Conservation (phyloP, 345 rosid genomes). For the Acer campestre region DNA sequence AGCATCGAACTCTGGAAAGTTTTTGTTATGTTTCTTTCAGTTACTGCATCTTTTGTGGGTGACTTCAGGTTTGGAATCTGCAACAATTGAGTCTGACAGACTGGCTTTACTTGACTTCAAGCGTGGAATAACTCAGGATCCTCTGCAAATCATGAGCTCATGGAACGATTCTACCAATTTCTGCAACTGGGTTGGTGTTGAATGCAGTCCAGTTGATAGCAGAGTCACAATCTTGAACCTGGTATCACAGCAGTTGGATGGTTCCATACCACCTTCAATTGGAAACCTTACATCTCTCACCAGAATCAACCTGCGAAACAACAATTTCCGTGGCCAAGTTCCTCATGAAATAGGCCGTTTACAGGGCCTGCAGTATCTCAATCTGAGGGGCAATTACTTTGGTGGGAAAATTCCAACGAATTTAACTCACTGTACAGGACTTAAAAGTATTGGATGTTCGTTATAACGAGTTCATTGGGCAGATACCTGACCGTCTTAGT, state of each 20-base stretch:
- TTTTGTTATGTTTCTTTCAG: neutral
- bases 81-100: neutral
- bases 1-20: neutral
- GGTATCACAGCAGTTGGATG: neutral
- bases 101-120: slow-evolving; percentile 1
- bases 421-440: slow-evolving; percentile 12
- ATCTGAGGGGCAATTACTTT: slow-evolving; percentile 16
- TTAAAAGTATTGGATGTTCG: neutral
- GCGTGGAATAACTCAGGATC: neutral
- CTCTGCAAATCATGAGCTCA: slow-evolving; percentile 11
- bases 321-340: slow-evolving; percentile 21
- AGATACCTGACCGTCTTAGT: slow-evolving; percentile 9
- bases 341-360: slow-evolving; percentile 23
- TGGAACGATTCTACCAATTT: slow-evolving; percentile 13
- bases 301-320: slow-evolving; percentile 14
- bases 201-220: neutral
- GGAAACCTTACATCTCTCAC: slow-evolving; percentile 30
- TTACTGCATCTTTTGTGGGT: neutral
- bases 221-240: neutral
- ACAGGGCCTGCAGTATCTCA: slow-evolving; percentile 14
- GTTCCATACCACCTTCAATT: slow-evolving; percentile 24
- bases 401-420: slow-evolving; percentile 16
- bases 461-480: slow-evolving; percentile 12
- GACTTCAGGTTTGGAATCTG: slow-evolving; percentile 1
- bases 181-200: slow-evolving; percentile 7